These are phyloP conservation scores for Biscogniauxia marginata DNA, from an alignment of 2,329 filamentous ascomycete species.

Conservation along the genomic window DNA sequence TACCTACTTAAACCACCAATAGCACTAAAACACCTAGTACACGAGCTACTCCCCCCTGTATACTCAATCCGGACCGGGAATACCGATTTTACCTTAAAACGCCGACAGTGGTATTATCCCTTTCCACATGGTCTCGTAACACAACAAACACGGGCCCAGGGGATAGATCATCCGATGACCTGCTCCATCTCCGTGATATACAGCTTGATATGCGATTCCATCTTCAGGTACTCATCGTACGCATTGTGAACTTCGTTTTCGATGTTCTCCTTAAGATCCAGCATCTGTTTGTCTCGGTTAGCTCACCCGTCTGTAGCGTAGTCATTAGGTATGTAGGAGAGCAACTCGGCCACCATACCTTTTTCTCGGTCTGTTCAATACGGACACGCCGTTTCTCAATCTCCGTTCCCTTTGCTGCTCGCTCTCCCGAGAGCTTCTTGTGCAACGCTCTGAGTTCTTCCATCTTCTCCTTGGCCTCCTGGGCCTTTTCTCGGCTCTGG, in stretches of 20 bases:
- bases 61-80: not conserved
- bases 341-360: conserved; percentile 56
- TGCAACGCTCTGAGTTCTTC: conserved; percentile 82
- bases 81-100: conserved; percentile 2
- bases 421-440: conserved; percentile 77
- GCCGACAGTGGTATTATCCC: conserved; percentile 5
- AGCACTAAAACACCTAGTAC: not conserved
- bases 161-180: conserved; percentile 50
- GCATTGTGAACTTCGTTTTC: conserved; percentile 90
- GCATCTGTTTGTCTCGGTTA: conserved; percentile 66
- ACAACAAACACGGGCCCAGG: conserved; percentile 13
- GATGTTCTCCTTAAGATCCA: conserved; percentile 95
- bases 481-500: conserved; percentile 77
- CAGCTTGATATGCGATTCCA: conserved; percentile 94
- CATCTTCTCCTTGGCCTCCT: conserved; percentile 82
- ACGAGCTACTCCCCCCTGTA: not conserved
- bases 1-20: not conserved
- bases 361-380: conserved; percentile 98
- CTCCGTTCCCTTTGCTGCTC: conserved; percentile 81
- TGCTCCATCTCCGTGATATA: conserved; percentile 99
- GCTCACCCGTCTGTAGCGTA: not conserved
- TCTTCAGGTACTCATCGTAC: conserved; percentile 93
- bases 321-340: not conserved
- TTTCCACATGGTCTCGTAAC: conserved; percentile 28
- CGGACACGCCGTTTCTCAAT: conserved; percentile 90